Base-by-base conservation (phyloP, 108 stramenopile genomes). In the Parietichytrium sp. region DNA sequence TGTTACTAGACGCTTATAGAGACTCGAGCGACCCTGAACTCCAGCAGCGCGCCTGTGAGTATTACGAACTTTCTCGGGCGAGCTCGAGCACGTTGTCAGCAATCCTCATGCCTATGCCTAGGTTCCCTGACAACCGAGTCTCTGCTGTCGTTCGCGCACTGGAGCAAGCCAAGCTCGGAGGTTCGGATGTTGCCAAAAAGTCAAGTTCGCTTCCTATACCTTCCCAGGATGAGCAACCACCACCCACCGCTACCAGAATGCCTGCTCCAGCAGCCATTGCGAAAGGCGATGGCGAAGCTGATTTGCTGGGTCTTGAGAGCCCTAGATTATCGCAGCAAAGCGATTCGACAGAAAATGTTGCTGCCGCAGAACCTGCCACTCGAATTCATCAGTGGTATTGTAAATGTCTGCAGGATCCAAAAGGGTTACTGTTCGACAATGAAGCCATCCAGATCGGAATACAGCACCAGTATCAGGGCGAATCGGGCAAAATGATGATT, bases 21-120 rank as follows among this genome's bases (percentile, higher is more conserved):
- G 94, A 92, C 51, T 92, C 89, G 36, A 90, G 93, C 18, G 93
- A 97, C 84, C 91, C 94, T 33, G 95, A 97, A 84, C 89, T 97
- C 20, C 95, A 95, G 83, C 96, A 97, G 84, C 92, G 96, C 16
- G 89, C 94, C 30, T 88, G 87, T 12, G 96, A 97, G 84, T 97
- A 95, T 85, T 84, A 93, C 4, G 84, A 92, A 92, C 87, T 94
- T 78, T 91, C 93, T 78, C 90, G 92, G 3, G 91, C 94, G 78
- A 91, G 86, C 79, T 92, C 92, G 3, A 93, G 93, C 83, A 91
- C 92, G 23, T 92, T 93, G 26, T 94, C 93, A 82, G 93, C 93
- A 84, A 82, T 97, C 82, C 90, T 97, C 45, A 90, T 93, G 55
- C 93, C 94, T 55, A 97, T 97, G 96, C 96, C 96, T 45, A 93